Conservation (phyloP, 2,329 filamentous ascomycete species). For the Hymenoscyphus occultus region DNA sequence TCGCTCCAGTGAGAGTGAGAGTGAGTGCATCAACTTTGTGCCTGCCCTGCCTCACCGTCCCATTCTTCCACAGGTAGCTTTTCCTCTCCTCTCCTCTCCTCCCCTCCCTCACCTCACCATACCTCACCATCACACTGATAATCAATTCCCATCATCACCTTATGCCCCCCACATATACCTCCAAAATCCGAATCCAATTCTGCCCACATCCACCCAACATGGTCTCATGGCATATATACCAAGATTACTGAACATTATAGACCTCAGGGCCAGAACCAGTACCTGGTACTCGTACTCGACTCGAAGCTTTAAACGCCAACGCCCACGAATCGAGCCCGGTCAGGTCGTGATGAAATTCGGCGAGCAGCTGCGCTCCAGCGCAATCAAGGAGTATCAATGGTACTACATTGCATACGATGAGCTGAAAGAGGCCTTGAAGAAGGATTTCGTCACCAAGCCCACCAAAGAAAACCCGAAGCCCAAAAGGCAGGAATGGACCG, state of each 20-base stretch:
- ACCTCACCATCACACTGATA: background rate
- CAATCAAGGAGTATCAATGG: conserved; percentile 96
- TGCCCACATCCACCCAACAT: background rate
- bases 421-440: conserved; percentile 83
- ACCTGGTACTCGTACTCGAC: conserved; percentile 21
- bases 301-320: conserved; percentile 9
- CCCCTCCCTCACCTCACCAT: background rate
- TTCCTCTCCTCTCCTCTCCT: background rate
- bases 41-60: too few relatives aligned
- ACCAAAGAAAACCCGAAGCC: conserved; percentile 46
- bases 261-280: conserved; percentile 25
- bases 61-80: too few relatives aligned
- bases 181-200: background rate
- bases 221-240: background rate
- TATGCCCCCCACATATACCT: background rate
- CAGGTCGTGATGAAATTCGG: conserved; percentile 78
- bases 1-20: too few relatives aligned
- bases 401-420: conserved; percentile 98
- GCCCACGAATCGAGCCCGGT: conserved; percentile 41
- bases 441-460: conserved; percentile 56
- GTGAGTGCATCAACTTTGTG: too few relatives aligned
- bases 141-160: background rate
- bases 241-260: conserved; percentile 30
- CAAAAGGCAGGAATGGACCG: conserved; percentile 71
- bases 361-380: conserved; percentile 90